phyloP scores from a whole-genome alignment of 768 basidiomycete species.

The Peribolospora kevripleyi region DNA sequence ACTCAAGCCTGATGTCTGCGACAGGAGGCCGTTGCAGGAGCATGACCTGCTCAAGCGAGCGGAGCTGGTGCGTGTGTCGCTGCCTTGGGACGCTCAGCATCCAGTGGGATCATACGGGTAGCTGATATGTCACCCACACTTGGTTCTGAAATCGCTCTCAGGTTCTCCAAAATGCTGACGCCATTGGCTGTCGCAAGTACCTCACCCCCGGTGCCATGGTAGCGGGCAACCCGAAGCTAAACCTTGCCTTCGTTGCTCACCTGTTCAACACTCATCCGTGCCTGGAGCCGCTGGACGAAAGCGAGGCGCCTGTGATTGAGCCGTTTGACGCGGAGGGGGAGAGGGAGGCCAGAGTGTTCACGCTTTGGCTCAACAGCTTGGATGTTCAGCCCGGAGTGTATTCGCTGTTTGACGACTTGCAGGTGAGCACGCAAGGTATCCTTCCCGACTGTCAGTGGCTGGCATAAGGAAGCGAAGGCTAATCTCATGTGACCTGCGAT shows the following conservation, averaged over 20 bases:
- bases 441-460: neutral
- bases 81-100: neutral
- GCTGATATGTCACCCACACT: neutral
- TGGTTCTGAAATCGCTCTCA: constrained; percentile 11
- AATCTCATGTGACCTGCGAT: neutral
- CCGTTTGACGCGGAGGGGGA: constrained; percentile 99
- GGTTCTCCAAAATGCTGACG: constrained; percentile 80
- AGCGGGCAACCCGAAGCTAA: constrained; percentile 83
- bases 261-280: constrained; percentile 96
- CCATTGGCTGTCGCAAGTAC: constrained; percentile 86
- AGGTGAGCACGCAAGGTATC: constrained; percentile 22
- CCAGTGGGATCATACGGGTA: neutral
- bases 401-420: constrained; percentile 87
- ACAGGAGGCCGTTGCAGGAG: constrained; percentile 70
- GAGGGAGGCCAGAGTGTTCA: constrained; percentile 91
- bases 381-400: constrained; percentile 90
- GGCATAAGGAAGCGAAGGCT: neutral
- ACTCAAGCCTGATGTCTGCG: constrained; percentile 80
- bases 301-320: constrained; percentile 80
- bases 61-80: constrained; percentile 33
- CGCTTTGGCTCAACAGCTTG: constrained; percentile 89
- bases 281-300: constrained; percentile 72
- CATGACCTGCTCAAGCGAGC: constrained; percentile 58
- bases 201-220: constrained; percentile 75
- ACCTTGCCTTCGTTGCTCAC: constrained; percentile 94